These are phyloP conservation scores for Ceratocystis huliohia DNA, from an alignment of 2,329 filamentous ascomycete genomes.

Conservation along the genomic window DNA sequence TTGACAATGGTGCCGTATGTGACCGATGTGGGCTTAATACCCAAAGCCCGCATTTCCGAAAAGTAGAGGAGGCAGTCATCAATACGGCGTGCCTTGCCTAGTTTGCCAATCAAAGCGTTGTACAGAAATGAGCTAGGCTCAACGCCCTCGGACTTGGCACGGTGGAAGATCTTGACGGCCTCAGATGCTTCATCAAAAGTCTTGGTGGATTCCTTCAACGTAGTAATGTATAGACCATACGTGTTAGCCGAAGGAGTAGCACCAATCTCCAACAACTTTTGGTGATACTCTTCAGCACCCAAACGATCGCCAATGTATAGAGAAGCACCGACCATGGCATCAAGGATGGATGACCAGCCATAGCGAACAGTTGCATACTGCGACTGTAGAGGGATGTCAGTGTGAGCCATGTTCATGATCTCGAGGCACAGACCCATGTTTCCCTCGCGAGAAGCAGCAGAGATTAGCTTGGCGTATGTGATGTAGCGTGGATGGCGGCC, in stretches of 20 bases:
- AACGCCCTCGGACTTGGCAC: constrained; percentile 83
- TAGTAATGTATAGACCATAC: constrained; percentile 98
- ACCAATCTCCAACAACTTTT: constrained; percentile 82
- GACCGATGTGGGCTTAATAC: constrained; percentile 90
- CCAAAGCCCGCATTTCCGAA: constrained; percentile 84
- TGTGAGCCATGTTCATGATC: constrained; percentile 75
- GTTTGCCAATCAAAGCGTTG: constrained; percentile 95
- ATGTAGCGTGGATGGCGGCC: constrained; percentile 90
- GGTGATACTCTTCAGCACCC: constrained; percentile 74
- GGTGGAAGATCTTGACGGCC: constrained; percentile 93
- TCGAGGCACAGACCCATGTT: constrained; percentile 74
- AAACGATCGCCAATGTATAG: constrained; percentile 69
- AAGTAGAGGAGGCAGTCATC: constrained; percentile 98
- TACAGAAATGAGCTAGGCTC: constrained; percentile 95
- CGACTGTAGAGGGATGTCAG: constrained; percentile 71
- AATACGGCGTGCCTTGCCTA: constrained; percentile 93
- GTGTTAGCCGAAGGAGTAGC: constrained; percentile 91
- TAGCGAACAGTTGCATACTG: constrained; percentile 83
- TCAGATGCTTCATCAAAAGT: constrained; percentile 96
- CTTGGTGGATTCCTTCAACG: constrained; percentile 90
- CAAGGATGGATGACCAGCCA: constrained; percentile 91
- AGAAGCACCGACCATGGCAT: constrained; percentile 91
- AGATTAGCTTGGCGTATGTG: constrained; percentile 91
- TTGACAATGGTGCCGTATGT: constrained; percentile 98
- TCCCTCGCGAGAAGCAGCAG: constrained; percentile 71